A percentile compares a stretch with the other conserved stretches of the same genome.
phyloP scores from a whole-genome alignment of 768 basidiomycete genomes.

The Hysterangium stoloniferum region DNA sequence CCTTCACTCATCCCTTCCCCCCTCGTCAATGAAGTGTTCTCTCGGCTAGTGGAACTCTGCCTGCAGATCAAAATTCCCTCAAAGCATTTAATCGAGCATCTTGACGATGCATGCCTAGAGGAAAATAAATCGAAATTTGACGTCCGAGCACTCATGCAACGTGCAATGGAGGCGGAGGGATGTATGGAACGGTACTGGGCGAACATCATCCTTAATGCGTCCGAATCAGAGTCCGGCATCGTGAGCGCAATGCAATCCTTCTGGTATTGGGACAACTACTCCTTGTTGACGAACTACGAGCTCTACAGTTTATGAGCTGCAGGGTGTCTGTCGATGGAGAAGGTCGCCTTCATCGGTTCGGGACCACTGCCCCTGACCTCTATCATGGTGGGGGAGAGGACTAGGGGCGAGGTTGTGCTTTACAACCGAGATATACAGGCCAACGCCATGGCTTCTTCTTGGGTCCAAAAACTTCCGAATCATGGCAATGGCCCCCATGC shows the following conservation, averaged over 20 bases:
- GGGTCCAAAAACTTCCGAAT: constrained; percentile 1
- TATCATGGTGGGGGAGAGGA: constrained; percentile 2
- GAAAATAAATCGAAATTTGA: constrained; percentile 1
- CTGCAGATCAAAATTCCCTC: constrained; percentile 7
- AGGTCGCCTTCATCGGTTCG: constrained; percentile 7
- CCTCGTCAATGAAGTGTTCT: neutral
- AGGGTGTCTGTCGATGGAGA: neutral
- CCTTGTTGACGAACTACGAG: constrained; percentile 3
- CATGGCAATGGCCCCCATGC: neutral
- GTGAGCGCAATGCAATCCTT: constrained; percentile 5
- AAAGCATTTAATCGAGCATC: constrained; percentile 2
- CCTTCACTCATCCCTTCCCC: constrained; percentile 6
- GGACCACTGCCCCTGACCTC: constrained; percentile 6
- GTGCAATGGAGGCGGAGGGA: constrained; percentile 10
- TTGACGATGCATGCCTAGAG: neutral
- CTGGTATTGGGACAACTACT: constrained; percentile 10
- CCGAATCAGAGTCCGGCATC: neutral
- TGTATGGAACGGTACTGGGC: constrained; percentile 10
- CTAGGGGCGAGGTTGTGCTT: constrained; percentile 3
- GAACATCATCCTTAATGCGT: neutral
- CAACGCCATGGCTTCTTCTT: constrained; percentile 2
- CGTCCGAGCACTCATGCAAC: neutral
- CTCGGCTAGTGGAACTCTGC: constrained; percentile 6
- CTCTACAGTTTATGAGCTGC: constrained; percentile 6
- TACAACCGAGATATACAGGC: constrained; percentile 4